Base-by-base conservation (phyloP, 1,284 basidiomycete genomes). In the Trichosporon inkin region DNA sequence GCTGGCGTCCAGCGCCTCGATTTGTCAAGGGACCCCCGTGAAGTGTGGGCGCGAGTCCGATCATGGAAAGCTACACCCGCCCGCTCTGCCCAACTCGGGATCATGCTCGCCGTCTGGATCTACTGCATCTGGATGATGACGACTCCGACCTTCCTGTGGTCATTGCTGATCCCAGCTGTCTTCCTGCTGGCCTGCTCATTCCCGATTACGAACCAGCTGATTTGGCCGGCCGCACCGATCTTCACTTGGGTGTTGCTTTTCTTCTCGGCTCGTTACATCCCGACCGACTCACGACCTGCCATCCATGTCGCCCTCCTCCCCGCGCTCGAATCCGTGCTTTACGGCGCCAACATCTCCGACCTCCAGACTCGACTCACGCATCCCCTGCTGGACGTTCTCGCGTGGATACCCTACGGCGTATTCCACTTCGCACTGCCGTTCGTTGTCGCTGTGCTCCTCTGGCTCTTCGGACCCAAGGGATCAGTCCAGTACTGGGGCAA, bases 261-360 rank as follows among this genome's bases (percentile, higher is more conserved):
- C 80, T 97, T 89, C 81, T 86, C 87, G 17, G 90, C 89, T 39
- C 83, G 88, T 49, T 96, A 90, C 80, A 90, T 96, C 62, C 89
- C 92, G 0, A 81, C 83, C 10, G 66, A 78, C 3, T 85, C 84
- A 71, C 82, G 93, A 2, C 94, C 94, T 0, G 80, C 82, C 19
- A 91, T 97, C 56, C 94, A 90, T 68, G 94, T 99, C 58, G 88
- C 90, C 10, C 84, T 98, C 24, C 85, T 98, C 3, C 95, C 95
- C 0, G 95, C 94, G 0, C 84, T 98, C 58, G 95, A 99, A 76
- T 88, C 89, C 10, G 91, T 96, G 34, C 82, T 96, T 32, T 98
- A 96, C 75, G 95, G 95, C 10, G 94, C 92, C 55, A 98, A 97
- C 80, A 94, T 98, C 64, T 93, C 90, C 36, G 93, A 97, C 78